Conservation (phyloP, 208 protist species). For the Leishmania guyanensis region DNA sequence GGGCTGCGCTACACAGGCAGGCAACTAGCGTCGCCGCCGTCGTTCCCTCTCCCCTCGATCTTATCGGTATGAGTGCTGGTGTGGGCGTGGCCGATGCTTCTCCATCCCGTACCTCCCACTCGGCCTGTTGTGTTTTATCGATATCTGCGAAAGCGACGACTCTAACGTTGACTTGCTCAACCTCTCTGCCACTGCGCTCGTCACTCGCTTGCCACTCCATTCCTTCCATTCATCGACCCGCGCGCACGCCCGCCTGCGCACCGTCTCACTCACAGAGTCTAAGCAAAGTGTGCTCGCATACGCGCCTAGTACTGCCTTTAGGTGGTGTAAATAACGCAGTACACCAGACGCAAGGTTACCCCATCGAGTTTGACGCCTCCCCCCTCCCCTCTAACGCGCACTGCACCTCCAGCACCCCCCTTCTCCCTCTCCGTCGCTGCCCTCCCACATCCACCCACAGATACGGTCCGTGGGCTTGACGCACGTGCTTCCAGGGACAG, state of each 20-base stretch:
- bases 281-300: not conserved
- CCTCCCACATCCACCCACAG: not conserved
- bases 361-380: not conserved
- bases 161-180: not conserved
- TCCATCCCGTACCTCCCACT: not conserved
- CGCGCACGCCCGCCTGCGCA: not conserved
- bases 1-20: not conserved
- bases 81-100: too few relatives aligned
- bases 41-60: not conserved
- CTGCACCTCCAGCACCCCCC: not conserved
- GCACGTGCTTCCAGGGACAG: too few relatives aligned
- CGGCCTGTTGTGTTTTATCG: not conserved
- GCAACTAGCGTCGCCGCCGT: not conserved
- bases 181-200: not conserved
- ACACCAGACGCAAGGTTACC: not conserved
- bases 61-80: too few relatives aligned
- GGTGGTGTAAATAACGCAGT: not conserved
- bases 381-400: not conserved
- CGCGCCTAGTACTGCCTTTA: not conserved
- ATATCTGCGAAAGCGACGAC: not conserved
- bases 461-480: too few relatives aligned
- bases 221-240: not conserved
- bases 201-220: not conserved
- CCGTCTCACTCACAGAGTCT: not conserved
- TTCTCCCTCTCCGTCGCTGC: not conserved